A percentile compares a stretch with the other conserved stretches of the same genome.
Evolutionary conservation across 2,329 filamentous ascomycete species (phyloP).

Genomic region (Chrysoporthe puriensis): DNA sequence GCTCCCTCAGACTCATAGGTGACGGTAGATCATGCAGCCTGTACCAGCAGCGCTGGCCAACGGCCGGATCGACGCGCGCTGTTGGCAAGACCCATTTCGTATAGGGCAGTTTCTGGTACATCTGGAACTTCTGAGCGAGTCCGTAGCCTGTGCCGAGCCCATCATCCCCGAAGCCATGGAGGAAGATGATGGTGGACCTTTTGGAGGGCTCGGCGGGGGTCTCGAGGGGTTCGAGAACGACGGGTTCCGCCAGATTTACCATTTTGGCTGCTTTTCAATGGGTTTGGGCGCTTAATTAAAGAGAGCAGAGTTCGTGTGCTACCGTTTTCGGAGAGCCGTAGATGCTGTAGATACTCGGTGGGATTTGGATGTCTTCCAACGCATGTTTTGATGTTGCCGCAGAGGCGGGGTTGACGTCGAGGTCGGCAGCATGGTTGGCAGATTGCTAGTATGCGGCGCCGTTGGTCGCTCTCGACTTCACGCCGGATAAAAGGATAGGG

Average conservation of each 20-base stretch:
- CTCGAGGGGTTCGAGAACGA: slow-evolving; percentile 20
- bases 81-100: slow-evolving; percentile 23
- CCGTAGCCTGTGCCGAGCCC: slow-evolving; percentile 23
- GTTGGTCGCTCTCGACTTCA: too few relatives aligned
- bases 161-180: slow-evolving; percentile 26
- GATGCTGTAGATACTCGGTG: too few relatives aligned
- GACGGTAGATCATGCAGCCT: slow-evolving; percentile 20
- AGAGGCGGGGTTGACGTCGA: too few relatives aligned
- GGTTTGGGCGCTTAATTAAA: background rate
- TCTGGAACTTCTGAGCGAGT: slow-evolving; percentile 24
- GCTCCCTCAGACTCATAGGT: slow-evolving; percentile 11
- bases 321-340: too few relatives aligned
- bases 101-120: slow-evolving; percentile 17
- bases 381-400: too few relatives aligned
- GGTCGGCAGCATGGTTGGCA: too few relatives aligned
- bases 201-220: slow-evolving; percentile 10
- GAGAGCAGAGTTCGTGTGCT: background rate
- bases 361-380: too few relatives aligned
- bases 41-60: slow-evolving; percentile 23
- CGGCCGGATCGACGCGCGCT: slow-evolving; percentile 13
- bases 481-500: too few relatives aligned
- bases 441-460: too few relatives aligned
- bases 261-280: slow-evolving; percentile 2
- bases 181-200: slow-evolving; percentile 23
- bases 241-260: slow-evolving; percentile 10